Conservation (phyloP, 768 basidiomycete species). For the Phylloporus sp. region DNA sequence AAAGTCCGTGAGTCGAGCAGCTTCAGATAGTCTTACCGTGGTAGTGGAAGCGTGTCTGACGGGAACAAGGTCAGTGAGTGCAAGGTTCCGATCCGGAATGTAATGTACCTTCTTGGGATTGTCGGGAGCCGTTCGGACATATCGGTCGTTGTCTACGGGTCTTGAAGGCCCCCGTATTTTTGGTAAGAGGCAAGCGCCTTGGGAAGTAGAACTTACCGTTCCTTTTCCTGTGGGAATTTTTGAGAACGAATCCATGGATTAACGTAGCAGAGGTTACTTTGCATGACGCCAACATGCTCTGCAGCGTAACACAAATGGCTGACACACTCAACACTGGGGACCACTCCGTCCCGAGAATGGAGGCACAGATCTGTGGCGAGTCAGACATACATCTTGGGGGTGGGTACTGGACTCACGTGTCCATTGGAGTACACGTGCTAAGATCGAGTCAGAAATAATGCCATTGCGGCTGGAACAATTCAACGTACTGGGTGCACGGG, state of each 20-base stretch:
- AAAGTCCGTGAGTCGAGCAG: background rate
- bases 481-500: conserved; percentile 72
- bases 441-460: conserved; percentile 10
- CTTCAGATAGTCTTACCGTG: conserved; percentile 48
- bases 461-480: background rate
- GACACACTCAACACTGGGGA: conserved; percentile 82
- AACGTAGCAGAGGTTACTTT: conserved; percentile 47
- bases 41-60: conserved; percentile 74
- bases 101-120: conserved; percentile 78
- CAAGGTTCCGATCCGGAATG: background rate
- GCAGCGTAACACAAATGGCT: conserved; percentile 78
- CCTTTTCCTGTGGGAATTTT: conserved; percentile 42
- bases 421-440: conserved; percentile 88
- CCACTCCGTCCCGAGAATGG: conserved; percentile 87
- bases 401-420: conserved; percentile 46
- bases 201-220: conserved; percentile 46
- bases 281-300: conserved; percentile 91
- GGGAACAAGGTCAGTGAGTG: conserved; percentile 10
- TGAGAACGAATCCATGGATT: background rate
- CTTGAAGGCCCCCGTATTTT: conserved; percentile 34
- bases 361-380: conserved; percentile 69
- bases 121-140: conserved; percentile 70
- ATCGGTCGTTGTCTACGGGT: conserved; percentile 80
- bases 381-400: conserved; percentile 14
- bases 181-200: background rate